phyloP scores from a whole-genome alignment of 2,329 filamentous ascomycete species.

The Xylaria sp. region DNA sequence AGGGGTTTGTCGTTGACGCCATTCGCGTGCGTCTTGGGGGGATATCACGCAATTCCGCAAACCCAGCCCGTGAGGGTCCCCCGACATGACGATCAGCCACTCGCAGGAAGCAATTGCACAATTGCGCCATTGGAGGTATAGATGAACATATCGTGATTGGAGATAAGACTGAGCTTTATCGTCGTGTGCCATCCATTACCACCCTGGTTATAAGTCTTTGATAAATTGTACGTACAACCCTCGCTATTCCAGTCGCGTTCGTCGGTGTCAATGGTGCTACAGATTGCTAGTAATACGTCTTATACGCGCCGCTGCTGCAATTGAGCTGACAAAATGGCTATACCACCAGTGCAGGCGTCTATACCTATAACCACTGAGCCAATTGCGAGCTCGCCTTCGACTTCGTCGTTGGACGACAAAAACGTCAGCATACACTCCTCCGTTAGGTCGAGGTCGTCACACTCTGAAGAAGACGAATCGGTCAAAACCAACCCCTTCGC shows the following conservation, averaged over 20 bases:
- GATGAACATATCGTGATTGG: conserved; percentile 32
- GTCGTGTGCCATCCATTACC: conserved; percentile 4
- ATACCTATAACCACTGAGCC: conserved; percentile 23
- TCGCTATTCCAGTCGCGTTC: background rate
- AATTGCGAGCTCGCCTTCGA: conserved; percentile 17
- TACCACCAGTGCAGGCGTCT: conserved; percentile 25
- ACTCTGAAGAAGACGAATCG: conserved; percentile 29
- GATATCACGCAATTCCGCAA: conserved; percentile 39
- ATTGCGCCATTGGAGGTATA: conserved; percentile 39
- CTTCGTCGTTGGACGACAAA: conserved; percentile 28
- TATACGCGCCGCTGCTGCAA: conserved; percentile 17
- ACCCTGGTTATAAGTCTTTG: background rate
- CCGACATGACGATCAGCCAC: conserved; percentile 26
- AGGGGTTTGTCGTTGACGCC: conserved; percentile 38
- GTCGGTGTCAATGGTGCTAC: conserved; percentile 15
- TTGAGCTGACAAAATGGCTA: conserved; percentile 28
- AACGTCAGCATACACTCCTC: conserved; percentile 12
- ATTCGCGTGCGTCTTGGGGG: conserved; percentile 33
- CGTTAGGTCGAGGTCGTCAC: background rate
- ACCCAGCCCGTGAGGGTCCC: conserved; percentile 12
- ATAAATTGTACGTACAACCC: conserved; percentile 28
- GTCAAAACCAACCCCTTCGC: conserved; percentile 35
- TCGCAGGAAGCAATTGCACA: conserved; percentile 19
- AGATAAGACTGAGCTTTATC: conserved; percentile 23
- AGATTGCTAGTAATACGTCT: background rate